Conservation (phyloP, 75 land plant genomes). For the Selaginella moellendorffii region DNA sequence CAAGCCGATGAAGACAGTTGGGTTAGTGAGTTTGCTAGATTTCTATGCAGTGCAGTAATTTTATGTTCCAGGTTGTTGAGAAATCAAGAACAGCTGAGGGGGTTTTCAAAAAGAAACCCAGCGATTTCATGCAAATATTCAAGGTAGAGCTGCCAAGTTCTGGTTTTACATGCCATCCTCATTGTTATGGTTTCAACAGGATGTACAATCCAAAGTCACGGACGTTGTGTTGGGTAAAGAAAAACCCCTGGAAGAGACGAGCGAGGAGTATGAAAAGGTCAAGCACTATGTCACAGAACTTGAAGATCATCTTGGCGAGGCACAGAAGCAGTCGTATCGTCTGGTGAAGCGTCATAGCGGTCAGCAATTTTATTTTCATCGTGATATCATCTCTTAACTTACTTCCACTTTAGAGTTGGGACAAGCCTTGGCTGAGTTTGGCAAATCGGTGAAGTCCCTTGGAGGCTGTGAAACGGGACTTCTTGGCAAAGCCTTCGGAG, state of each 20-base stretch:
- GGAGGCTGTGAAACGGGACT: conserved; percentile 69
- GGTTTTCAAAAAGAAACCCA: conserved; percentile 75
- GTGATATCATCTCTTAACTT: background rate
- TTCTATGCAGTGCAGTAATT: background rate
- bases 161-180: background rate
- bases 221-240: conserved; percentile 93
- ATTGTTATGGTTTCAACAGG: too few species aligned
- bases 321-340: conserved; percentile 83
- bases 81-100: conserved; percentile 50
- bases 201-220: conserved; percentile 84
- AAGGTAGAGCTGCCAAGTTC: conserved; percentile 69
- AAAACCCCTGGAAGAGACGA: conserved; percentile 80
- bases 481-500: conserved; percentile 72
- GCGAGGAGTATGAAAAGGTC: conserved; percentile 79
- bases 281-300: conserved; percentile 77
- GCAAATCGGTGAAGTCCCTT: conserved; percentile 65
- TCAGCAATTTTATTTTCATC: conserved; percentile 5
- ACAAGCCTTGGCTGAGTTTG: conserved; percentile 73
- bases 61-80: conserved; percentile 64
- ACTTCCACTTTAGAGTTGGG: conserved; percentile 49
- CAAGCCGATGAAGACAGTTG: conserved; percentile 90
- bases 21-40: conserved; percentile 4
- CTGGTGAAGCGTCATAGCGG: conserved; percentile 90
- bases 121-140: conserved; percentile 88
- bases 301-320: conserved; percentile 83